phyloP scores from a whole-genome alignment of 805 yeast genomes.

The Wickerhamomyces hampshirensis region DNA sequence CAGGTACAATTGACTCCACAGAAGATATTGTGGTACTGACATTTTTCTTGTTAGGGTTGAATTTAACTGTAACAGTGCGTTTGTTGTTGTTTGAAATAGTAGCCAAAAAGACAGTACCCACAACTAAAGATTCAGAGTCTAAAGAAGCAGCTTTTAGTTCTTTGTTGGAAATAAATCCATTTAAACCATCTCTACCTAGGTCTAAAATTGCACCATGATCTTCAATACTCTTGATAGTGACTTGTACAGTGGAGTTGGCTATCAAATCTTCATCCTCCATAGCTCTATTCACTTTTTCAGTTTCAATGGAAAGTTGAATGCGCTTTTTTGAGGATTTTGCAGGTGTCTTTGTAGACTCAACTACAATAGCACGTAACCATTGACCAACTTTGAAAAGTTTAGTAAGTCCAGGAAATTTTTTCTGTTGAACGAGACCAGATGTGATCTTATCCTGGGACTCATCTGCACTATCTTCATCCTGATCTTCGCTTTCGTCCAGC shows the following conservation, averaged over 20 bases:
- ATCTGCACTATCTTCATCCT: slow-evolving; percentile 32
- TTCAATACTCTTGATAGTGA: slow-evolving; percentile 71
- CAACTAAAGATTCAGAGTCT: slow-evolving; percentile 32
- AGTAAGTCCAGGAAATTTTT: slow-evolving; percentile 52
- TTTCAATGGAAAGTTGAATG: slow-evolving; percentile 70
- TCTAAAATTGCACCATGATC: slow-evolving; percentile 87
- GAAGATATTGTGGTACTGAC: slow-evolving; percentile 57
- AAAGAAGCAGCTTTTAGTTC: slow-evolving; percentile 43
- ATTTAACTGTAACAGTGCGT: slow-evolving; percentile 55
- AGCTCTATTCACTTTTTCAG: slow-evolving; percentile 58
- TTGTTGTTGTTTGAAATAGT: slow-evolving; percentile 47
- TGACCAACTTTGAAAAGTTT: slow-evolving; percentile 65
- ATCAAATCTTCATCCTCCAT: slow-evolving; percentile 62
- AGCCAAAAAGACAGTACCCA: slow-evolving; percentile 70
- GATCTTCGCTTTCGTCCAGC: slow-evolving; percentile 42
- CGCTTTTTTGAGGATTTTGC: slow-evolving; percentile 45
- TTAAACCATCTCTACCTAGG: slow-evolving; percentile 55
- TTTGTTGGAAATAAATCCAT: slow-evolving; percentile 74
- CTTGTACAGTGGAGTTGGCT: slow-evolving; percentile 66
- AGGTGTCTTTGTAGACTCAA: slow-evolving; percentile 41
- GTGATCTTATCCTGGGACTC: slow-evolving; percentile 16
- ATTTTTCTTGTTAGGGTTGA: slow-evolving; percentile 42
- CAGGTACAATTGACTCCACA: slow-evolving; percentile 81
- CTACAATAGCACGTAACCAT: slow-evolving; percentile 82
- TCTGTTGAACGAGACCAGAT: slow-evolving; percentile 23